These are phyloP conservation scores for Podaxis rugospora DNA, from an alignment of 768 basidiomycete species.

Conservation along the genomic window DNA sequence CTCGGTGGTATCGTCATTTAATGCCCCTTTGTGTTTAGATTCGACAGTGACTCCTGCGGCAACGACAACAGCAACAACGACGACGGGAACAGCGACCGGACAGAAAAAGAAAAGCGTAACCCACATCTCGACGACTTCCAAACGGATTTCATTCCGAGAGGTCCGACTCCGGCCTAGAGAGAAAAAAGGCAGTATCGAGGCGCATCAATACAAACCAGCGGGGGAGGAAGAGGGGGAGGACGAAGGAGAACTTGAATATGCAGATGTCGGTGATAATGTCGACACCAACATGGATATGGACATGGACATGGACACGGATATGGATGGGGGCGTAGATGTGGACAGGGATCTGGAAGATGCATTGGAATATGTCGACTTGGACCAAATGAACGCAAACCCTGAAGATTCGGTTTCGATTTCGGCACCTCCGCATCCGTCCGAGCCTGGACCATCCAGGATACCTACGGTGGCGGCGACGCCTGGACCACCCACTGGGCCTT, in stretches of 20 bases:
- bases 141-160: slow-evolving; percentile 70
- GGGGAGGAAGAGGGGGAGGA: not conserved
- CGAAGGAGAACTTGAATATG: not conserved
- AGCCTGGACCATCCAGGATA: not conserved
- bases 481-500: not conserved
- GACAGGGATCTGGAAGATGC: not conserved
- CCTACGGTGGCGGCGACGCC: too few relatives aligned
- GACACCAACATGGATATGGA: not conserved
- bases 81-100: not conserved
- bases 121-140: slow-evolving; percentile 59
- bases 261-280: not conserved
- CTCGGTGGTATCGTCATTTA: not conserved
- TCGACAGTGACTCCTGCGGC: not conserved
- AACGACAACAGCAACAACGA: not conserved
- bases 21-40: not conserved
- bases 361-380: slow-evolving; percentile 2
- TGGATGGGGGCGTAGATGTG: not conserved
- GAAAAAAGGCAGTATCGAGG: not conserved
- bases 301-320: not conserved
- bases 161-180: slow-evolving; percentile 51
- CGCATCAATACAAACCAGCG: too few relatives aligned
- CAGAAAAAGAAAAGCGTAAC: slow-evolving; percentile 47
- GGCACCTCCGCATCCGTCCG: not conserved
- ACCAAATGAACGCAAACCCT: not conserved
- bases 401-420: too few relatives aligned